These are phyloP conservation scores for Polygonum maritimum DNA, from an alignment of 148 eudicot genomes.

Conservation along the genomic window DNA sequence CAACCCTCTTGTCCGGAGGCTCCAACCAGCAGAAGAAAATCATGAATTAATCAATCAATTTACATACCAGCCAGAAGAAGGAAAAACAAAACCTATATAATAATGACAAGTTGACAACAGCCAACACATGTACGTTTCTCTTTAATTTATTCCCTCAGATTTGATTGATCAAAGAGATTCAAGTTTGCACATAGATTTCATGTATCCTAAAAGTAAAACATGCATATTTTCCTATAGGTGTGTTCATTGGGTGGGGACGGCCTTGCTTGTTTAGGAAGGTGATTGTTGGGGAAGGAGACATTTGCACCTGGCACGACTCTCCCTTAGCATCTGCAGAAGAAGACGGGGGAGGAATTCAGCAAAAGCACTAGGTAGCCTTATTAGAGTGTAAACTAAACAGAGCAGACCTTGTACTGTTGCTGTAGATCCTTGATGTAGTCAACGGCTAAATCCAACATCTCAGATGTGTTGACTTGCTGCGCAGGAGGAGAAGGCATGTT, in stretches of 20 bases:
- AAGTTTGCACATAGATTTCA: not conserved
- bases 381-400: no score
- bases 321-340: constrained; percentile 5
- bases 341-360: not conserved
- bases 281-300: not conserved
- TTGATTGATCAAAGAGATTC: not conserved
- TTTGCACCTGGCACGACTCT: constrained; percentile 9
- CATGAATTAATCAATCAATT: not conserved
- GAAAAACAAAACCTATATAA: no score
- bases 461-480: constrained; percentile 14
- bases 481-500: constrained; percentile 25
- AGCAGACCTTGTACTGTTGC: constrained; percentile 10
- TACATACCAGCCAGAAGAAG: no score
- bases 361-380: no score
- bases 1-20: not conserved
- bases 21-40: not conserved
- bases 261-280: not conserved
- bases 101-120: no score
- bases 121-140: not conserved
- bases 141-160: not conserved
- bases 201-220: constrained; percentile 1
- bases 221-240: not conserved
- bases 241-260: not conserved
- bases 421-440: constrained; percentile 14
- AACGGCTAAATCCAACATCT: constrained; percentile 11